These are phyloP conservation scores for Vicia faba DNA, from an alignment of 306 rosid genomes.

Conservation along the genomic window DNA sequence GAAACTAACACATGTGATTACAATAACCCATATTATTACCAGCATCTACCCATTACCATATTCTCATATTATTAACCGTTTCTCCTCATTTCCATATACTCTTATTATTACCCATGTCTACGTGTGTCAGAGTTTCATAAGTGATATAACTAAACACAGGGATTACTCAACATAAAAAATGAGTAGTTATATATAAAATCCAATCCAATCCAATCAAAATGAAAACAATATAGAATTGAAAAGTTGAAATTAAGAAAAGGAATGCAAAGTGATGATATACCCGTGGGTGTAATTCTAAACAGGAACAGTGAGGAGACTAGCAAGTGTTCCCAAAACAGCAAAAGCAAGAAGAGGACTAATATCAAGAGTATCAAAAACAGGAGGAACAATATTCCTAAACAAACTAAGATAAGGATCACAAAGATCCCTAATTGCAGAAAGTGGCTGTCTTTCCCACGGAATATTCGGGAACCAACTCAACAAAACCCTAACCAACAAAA, in stretches of 20 bases:
- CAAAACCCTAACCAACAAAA: constrained; percentile 90
- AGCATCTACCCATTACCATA: too few species aligned
- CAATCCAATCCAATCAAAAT: neutral
- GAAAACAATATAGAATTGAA: neutral
- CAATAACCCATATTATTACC: neutral
- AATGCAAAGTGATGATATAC: neutral
- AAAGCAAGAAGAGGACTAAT: constrained; percentile 93
- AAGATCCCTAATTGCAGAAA: constrained; percentile 84
- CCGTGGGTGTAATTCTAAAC: neutral
- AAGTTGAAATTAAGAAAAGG: neutral
- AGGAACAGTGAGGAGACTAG: constrained; percentile 53
- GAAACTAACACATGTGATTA: neutral
- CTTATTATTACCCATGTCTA: too few species aligned
- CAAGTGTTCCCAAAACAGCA: constrained; percentile 80
- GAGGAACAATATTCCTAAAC: constrained; percentile 86
- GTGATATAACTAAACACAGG: neutral
- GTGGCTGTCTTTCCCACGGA: constrained; percentile 93
- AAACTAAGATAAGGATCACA: constrained; percentile 89
- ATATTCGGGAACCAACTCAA: constrained; percentile 98
- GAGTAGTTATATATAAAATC: too few species aligned
- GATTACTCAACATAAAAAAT: neutral
- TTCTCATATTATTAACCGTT: too few species aligned
- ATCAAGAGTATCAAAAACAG: constrained; percentile 79
- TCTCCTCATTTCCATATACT: too few species aligned
- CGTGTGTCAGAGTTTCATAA: neutral